Evolutionary conservation across 768 basidiomycete genomes (phyloP), one percentile per base, ranked within the genome.

Genomic region (Kwoniella pini): DNA sequence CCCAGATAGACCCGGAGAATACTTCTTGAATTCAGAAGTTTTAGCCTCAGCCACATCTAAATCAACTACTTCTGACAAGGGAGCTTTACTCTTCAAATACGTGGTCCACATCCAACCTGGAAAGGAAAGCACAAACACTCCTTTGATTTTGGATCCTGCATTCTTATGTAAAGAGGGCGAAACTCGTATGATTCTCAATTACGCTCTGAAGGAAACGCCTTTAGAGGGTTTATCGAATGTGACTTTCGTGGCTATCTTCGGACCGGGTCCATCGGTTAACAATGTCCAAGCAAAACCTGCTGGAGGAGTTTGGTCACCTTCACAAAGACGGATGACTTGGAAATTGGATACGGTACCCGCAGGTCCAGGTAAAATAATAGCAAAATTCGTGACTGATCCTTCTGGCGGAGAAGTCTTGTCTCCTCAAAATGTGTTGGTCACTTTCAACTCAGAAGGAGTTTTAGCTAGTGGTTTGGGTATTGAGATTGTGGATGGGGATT

Each of bases 241-340:
- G 24, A 49, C 64, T 5, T 63, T 81, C 53, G 46, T 67, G 9
- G 76, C 80, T 7, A 62, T 70, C 2, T 72, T 82, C 68, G 66
- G 63, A 0, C 60, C 65, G 0, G 72, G 70, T 28, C 62, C 73
- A 27, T 46, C 50, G 0, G 71, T 79, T 6, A 46, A 56, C n/a
- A 74, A 75, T 38, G 77, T 80, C 31, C 80, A 81, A 60, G 77
- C 80, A 21, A 82, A 82, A 65, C 81, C 81, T 5, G 55, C 71
- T 12, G 67, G 76, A 5, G 79, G 77, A 9, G 70, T 69, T 11
- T 81, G 77, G 66, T 63, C 65, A 11, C 69, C 77, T 0, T 61
- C 72, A 21, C 65, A 68, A 12, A 62, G 72, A 11, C 63, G 67
- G n/a, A 76, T 80, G 58, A 63, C 66, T 4, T 77, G 77, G 74